Evolutionary conservation across 208 protist genomes (phyloP).

Genomic region (Zelonia costaricensis): DNA sequence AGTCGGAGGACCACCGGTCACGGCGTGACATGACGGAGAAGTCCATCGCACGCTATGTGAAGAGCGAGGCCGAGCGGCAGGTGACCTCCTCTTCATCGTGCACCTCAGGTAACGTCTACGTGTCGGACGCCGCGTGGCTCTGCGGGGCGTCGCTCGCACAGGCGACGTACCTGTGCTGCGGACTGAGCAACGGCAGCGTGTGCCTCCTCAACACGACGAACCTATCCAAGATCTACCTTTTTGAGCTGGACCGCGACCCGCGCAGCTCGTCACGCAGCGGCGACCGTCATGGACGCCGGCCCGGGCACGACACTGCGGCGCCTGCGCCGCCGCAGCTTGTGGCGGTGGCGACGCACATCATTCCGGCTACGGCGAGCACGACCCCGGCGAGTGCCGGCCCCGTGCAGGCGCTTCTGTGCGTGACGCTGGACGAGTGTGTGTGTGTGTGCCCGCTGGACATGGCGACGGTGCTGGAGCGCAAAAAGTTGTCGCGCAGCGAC

Average conservation of each 20-base stretch:
- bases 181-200: conserved; percentile 58
- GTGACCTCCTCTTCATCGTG: conserved; percentile 66
- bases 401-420: conserved; percentile 25
- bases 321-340: conserved; percentile 17
- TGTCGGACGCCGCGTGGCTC: conserved; percentile 64
- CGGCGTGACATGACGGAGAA: conserved; percentile 55
- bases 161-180: conserved; percentile 55
- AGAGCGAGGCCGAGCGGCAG: conserved; percentile 42
- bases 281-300: conserved; percentile 12
- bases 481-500: conserved; percentile 31
- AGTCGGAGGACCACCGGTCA: conserved; percentile 50
- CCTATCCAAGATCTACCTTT: conserved; percentile 68
- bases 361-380: conserved; percentile 1
- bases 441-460: conserved; percentile 36
- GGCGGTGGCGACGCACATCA: conserved; percentile 14
- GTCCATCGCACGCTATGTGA: conserved; percentile 44
- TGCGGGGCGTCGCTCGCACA: conserved; percentile 20
- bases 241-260: conserved; percentile 35
- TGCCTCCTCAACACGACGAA: conserved; percentile 73
- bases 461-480: conserved; percentile 32
- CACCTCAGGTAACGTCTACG: conserved; percentile 35
- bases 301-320: neutral
- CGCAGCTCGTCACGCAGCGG: conserved; percentile 6
- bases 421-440: conserved; percentile 25
- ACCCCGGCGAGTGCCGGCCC: neutral